Base-by-base conservation (phyloP, 2,329 filamentous ascomycete genomes). In the Alternaria sp. region DNA sequence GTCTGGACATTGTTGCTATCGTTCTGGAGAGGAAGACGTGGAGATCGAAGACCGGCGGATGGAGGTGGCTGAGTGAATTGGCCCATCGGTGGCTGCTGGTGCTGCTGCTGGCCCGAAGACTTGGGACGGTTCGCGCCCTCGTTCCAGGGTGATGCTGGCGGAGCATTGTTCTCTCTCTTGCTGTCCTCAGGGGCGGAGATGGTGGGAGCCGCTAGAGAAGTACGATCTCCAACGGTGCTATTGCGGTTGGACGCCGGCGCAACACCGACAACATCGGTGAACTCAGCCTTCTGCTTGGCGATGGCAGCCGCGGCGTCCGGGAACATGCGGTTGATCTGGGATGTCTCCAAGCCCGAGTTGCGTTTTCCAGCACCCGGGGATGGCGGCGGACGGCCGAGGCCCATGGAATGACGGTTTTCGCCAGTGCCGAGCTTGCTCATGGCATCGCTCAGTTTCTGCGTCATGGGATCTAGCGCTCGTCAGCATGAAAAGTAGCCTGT, bases 251-350 rank as follows among this genome's bases (percentile, higher is more conserved):
- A 97, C 1, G 92, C 89, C 4, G 94, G 93, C 21, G 91, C 90
- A 68, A 94, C 93, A 63, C 95, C 96, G 5, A 94, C 97, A 79
- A 97, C 92, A 80, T 97, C 94, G 17, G 94, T 96, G 77, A 96
- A 98, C 79, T 97, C 96, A 62, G 94, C 95, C 84, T 97, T 97
- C 81, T 99, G 95, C 65, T 96, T 97, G 25, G 95, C 95, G 79
- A 99, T 98, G n/a, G 96, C 96, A 45, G 95, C 95, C 13, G 96
- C 96, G 47, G 96, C 96, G 83, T 99, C 96, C 7, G 96, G 96
- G 80, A 99, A 99, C 96, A 99, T 98, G 74, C 93, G 93, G 81
- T 97, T 97, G 81, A 99, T 97, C 23, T 93, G 96, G 30, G 91
- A 93, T 6, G 93, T 87, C 78, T 98, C 95, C 60, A 99, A 89